Base-by-base conservation (phyloP, 257 asterid genomes). In the Asclepias syriaca region DNA sequence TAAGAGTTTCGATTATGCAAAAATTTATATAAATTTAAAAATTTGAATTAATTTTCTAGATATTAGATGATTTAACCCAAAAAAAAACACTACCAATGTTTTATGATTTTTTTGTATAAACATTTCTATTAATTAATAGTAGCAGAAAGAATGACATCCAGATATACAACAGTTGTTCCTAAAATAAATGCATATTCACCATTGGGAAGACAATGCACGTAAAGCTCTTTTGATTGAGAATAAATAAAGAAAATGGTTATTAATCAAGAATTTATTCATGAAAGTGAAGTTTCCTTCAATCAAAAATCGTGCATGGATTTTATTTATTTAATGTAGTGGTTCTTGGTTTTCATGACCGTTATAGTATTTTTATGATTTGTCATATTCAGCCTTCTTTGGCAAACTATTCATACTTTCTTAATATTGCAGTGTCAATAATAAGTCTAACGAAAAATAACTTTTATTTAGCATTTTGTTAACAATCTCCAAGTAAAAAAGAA, bases 201-300 rank as follows among this genome's bases (percentile, higher is more conserved):
- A 66, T 66, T 27, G 13, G 45, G 46, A 56, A 40, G 74, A 70
- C 74, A 70, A 45, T 22, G 19, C 72, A 68, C 61, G 72, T 68
- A 63, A 68, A 27, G 21, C 61, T 32, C 60, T 49, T 49, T 49
- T 27, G 32, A 45, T 14, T 24, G 8, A 15, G 21, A 51, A 14
- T 11, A 32, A 14, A 24, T 11, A 9, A 59, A 5, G 0, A 60
- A 60, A 18, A 3, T 22, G 39, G 46, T 49, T 60, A 68, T 55
- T 70, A 70, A 70, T 56, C 1, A 40, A 18, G 21, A 43, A 54
- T 57, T 45, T 22, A 43, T 27, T 15, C 49, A 9, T 10, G 53
- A 43, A 43, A 57, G 22, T 39, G 46, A 57, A 57, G 37, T 43
- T 71, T 55, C 53, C 37, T 6, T 8, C 5, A 4, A 43, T 21